Base-by-base conservation (phyloP, 139 green algal species). In the Coelastrella sp. region DNA sequence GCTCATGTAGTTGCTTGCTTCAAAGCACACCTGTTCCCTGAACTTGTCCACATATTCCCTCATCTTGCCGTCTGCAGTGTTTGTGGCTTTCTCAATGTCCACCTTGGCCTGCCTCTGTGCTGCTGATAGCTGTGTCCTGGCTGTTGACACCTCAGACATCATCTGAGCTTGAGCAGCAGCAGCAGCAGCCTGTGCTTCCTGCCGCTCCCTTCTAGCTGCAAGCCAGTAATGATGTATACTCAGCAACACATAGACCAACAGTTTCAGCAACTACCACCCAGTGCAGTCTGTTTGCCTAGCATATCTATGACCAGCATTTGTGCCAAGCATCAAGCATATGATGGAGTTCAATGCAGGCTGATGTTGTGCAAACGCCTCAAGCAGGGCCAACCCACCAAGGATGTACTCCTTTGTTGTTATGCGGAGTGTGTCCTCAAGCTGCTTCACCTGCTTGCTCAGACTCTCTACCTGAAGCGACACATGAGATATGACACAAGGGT, bases 341-440 rank as follows among this genome's bases (percentile, higher is more conserved):
- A 9, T 57, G 45, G 45, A 57, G 45, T 23, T 2, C 0, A 13
- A 57, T 9, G 45, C 45, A 23, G 45, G 11, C 0, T 57, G 45
- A 1, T n/a, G n/a, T n/a, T n/a, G n/a, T n/a, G n/a, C n/a, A n/a
- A n/a, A n/a, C n/a, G n/a, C n/a, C n/a, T n/a, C n/a, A n/a, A n/a
- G n/a, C n/a, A n/a, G n/a, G n/a, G n/a, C n/a, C n/a, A n/a, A 48
- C 53, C 7, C 67, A 92, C 92, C 89, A 5, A 96, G 35, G 60
- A 98, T 96, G 87, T 92, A 96, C 82, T 97, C 94, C 60, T 91
- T 93, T 9, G 94, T 97, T 4, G 93, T 93, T 27, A 83, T 68
- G 34, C 91, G 81, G 84, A 98, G 90, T 50, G 93, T 88, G 88
- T 95, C 89, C 84, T 97, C 93, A 17, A 91, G 86, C 5, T 89